Conservation (phyloP, 2,329 filamentous ascomycete genomes). For the Chalara sp. region DNA sequence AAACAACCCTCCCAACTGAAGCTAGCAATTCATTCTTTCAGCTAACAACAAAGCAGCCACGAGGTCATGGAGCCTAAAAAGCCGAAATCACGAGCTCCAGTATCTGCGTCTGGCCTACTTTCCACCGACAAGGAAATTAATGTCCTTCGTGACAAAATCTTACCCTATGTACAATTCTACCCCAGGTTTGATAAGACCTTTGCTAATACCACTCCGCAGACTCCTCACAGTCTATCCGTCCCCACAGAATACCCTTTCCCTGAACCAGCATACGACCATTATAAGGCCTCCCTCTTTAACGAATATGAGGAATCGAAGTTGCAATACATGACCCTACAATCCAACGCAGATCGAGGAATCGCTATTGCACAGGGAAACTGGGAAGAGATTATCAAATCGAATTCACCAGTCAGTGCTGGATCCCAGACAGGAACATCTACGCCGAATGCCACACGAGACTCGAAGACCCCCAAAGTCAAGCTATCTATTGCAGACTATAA, state of each 20-base stretch:
- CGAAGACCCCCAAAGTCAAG: conserved; percentile 22
- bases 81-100: conserved; percentile 3
- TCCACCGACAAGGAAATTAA: conserved; percentile 18
- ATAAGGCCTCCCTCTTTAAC: conserved; percentile 21
- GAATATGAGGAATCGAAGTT: conserved; percentile 21
- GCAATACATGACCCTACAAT: conserved; percentile 26
- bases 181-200: background rate
- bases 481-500: conserved; percentile 27
- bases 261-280: conserved; percentile 20
- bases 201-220: conserved; percentile 14
- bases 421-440: conserved; percentile 23
- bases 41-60: background rate
- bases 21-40: background rate
- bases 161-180: conserved; percentile 19
- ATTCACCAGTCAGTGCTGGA: conserved; percentile 16
- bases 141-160: conserved; percentile 14
- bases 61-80: conserved; percentile 12
- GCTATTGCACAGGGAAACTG: conserved; percentile 20
- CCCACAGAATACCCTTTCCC: conserved; percentile 17
- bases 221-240: conserved; percentile 23
- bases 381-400: conserved; percentile 19
- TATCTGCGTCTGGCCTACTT: conserved; percentile 9
- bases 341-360: conserved; percentile 19
- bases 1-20: background rate
- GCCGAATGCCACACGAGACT: conserved; percentile 17